These are phyloP conservation scores for Phoma sp. DNA, from an alignment of 2,329 filamentous ascomycete genomes.

Conservation along the genomic window DNA sequence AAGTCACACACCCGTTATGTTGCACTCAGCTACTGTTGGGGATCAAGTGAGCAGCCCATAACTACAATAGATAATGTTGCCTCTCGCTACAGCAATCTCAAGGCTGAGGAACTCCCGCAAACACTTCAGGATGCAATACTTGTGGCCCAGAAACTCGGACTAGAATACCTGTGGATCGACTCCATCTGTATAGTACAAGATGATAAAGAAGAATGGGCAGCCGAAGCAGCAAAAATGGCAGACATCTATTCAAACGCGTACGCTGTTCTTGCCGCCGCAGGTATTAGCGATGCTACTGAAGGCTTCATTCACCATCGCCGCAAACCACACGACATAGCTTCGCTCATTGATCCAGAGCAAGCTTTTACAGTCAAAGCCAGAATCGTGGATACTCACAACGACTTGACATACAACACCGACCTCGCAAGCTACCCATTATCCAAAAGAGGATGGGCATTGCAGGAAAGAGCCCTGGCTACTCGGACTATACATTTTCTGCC, in stretches of 20 bases:
- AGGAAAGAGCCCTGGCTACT: constrained; percentile 5
- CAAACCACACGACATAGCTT: not conserved
- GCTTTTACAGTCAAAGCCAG: not conserved
- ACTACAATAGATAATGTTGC: constrained; percentile 9
- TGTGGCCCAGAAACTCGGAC: constrained; percentile 2
- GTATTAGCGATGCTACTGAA: not conserved
- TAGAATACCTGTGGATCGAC: constrained; percentile 31
- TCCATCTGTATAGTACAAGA: constrained; percentile 31
- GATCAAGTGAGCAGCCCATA: constrained; percentile 10
- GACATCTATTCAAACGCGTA: constrained; percentile 21
- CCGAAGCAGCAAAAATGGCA: constrained; percentile 23
- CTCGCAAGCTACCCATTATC: too few relatives aligned
- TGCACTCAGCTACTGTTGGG: constrained; percentile 29
- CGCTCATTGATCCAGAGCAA: not conserved
- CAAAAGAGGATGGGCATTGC: constrained; percentile 11
- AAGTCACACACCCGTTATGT: not conserved
- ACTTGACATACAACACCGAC: too few relatives aligned
- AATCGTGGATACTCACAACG: not conserved
- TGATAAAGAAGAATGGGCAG: constrained; percentile 20
- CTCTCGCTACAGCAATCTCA: not conserved
- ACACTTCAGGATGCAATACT: constrained; percentile 16
- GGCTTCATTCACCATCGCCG: not conserved
- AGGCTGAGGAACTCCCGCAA: not conserved
- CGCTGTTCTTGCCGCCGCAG: constrained; percentile 22
- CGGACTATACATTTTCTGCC: constrained; percentile 13